Evolutionary conservation across 192 early-diverging fungal genomes (phyloP).

Genomic region (Coemansia sp.): DNA sequence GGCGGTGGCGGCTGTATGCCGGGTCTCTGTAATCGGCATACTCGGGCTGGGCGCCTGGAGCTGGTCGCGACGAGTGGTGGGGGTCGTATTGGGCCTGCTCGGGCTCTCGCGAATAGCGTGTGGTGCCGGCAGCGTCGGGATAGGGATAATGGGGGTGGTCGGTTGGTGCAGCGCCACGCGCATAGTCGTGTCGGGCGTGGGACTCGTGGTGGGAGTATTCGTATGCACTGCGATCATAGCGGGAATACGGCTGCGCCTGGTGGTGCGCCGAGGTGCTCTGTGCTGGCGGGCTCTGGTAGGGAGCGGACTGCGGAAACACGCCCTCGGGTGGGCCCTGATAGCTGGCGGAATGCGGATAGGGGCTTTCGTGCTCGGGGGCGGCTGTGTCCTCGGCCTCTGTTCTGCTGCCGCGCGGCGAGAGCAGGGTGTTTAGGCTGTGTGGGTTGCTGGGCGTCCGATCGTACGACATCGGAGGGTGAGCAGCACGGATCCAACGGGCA

Average conservation of each 20-base stretch:
- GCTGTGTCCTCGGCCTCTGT: constrained; percentile 1
- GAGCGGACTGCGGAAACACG: neutral
- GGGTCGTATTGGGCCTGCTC: constrained; percentile 1
- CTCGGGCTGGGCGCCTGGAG: constrained; percentile 1
- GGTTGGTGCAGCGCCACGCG: constrained; percentile 6
- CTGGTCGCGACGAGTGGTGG: no score
- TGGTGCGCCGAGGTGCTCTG: no score
- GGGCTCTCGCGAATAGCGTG: constrained; percentile 3
- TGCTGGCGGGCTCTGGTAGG: constrained; percentile 17
- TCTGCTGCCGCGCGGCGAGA: constrained; percentile 26
- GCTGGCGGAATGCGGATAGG: constrained; percentile 3
- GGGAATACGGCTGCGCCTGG: no score
- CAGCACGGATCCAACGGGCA: neutral
- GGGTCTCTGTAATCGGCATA: constrained; percentile 40
- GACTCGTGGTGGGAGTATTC: constrained; percentile 9
- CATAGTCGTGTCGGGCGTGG: constrained; percentile 2
- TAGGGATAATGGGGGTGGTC: constrained; percentile 18
- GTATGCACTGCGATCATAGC: constrained; percentile 5
- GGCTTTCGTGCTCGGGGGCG: constrained; percentile 13
- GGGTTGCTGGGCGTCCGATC: constrained; percentile 29
- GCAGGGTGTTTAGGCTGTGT: constrained; percentile 43
- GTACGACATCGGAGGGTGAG: constrained; percentile 34
- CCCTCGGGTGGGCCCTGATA: neutral
- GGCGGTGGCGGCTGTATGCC: constrained; percentile 14
- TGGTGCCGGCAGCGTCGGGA: constrained; percentile 1